phyloP scores from a whole-genome alignment of 495 filamentous ascomycete species.

The Xylaria intraflava region DNA sequence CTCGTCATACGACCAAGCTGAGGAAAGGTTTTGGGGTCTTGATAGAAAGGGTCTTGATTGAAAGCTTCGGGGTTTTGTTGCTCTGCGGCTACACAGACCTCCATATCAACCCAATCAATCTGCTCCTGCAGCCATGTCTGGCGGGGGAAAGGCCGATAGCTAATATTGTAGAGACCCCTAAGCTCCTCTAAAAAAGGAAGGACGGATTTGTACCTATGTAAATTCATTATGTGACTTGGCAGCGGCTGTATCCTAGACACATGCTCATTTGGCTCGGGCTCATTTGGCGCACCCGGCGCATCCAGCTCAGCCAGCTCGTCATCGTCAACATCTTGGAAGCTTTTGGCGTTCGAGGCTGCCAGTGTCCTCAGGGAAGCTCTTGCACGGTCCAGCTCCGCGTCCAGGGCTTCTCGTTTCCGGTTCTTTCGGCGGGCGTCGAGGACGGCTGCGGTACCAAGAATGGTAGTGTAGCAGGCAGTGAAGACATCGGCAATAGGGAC shows the following conservation, averaged over 20 bases:
- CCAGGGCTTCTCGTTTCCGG: constrained; percentile 55
- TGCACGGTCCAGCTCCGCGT: constrained; percentile 47
- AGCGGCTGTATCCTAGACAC: background rate
- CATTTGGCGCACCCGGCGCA: too few species aligned
- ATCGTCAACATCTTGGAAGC: background rate
- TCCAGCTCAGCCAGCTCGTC: background rate
- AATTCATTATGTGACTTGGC: background rate
- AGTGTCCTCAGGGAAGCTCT: constrained; percentile 32
- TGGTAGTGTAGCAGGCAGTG: constrained; percentile 64
- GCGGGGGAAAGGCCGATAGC: constrained; percentile 5
- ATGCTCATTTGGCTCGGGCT: background rate
- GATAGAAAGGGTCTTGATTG: too few species aligned
- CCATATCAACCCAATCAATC: constrained; percentile 18
- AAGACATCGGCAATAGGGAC: constrained; percentile 55
- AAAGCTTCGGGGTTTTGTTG: constrained; percentile 14
- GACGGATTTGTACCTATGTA: background rate
- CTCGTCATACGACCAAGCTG: constrained; percentile 21
- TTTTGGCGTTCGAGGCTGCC: constrained; percentile 16
- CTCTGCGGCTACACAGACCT: constrained; percentile 16
- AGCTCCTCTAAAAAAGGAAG: constrained; percentile 12
- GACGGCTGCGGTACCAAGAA: constrained; percentile 64
- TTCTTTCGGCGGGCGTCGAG: constrained; percentile 59
- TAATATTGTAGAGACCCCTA: constrained; percentile 9
- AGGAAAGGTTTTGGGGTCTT: too few species aligned
- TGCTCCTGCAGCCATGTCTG: constrained; percentile 18